These are phyloP conservation scores for Lepiota venenata DNA, from an alignment of 768 basidiomycete genomes.

Conservation along the genomic window DNA sequence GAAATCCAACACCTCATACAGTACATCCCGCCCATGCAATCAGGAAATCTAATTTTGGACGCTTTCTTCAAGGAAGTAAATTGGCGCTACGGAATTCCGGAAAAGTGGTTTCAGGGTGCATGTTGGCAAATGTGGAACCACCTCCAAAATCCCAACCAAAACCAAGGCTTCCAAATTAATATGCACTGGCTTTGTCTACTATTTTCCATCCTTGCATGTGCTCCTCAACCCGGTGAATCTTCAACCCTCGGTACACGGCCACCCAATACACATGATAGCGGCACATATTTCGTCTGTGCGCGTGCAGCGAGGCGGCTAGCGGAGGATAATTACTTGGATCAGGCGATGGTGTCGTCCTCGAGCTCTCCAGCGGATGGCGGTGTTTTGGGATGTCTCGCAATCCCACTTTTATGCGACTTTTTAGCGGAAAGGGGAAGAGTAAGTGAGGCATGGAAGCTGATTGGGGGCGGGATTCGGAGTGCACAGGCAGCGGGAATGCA, in stretches of 20 bases:
- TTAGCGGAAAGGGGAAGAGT: slow-evolving; percentile 43
- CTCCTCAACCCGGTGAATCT: slow-evolving; percentile 26
- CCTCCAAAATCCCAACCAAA: slow-evolving; percentile 25
- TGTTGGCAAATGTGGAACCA: slow-evolving; percentile 45
- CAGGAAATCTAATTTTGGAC: slow-evolving; percentile 32
- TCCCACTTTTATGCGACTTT: slow-evolving; percentile 41
- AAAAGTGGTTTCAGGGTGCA: slow-evolving; percentile 42
- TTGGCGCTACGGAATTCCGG: slow-evolving; percentile 49
- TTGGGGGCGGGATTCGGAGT: slow-evolving; percentile 35
- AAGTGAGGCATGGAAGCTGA: slow-evolving; percentile 48
- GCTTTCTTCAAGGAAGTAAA: slow-evolving; percentile 44
- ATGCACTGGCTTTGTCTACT: slow-evolving; percentile 48
- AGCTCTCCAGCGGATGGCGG: slow-evolving; percentile 43
- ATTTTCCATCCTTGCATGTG: slow-evolving; percentile 45
- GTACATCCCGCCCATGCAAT: slow-evolving; percentile 27
- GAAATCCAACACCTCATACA: slow-evolving; percentile 30
- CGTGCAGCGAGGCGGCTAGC: slow-evolving; percentile 43
- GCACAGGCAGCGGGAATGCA: slow-evolving; percentile 42
- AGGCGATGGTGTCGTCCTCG: slow-evolving; percentile 29
- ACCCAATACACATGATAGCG: slow-evolving; percentile 14
- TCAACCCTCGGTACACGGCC: slow-evolving; percentile 11
- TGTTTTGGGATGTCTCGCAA: slow-evolving; percentile 42
- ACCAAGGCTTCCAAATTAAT: slow-evolving; percentile 37
- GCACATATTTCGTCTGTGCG: slow-evolving; percentile 37
- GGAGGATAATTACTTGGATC: slow-evolving; percentile 40